phyloP scores from a whole-genome alignment of 2,329 filamentous ascomycete species.

The Aureobasidium subglaciale region DNA sequence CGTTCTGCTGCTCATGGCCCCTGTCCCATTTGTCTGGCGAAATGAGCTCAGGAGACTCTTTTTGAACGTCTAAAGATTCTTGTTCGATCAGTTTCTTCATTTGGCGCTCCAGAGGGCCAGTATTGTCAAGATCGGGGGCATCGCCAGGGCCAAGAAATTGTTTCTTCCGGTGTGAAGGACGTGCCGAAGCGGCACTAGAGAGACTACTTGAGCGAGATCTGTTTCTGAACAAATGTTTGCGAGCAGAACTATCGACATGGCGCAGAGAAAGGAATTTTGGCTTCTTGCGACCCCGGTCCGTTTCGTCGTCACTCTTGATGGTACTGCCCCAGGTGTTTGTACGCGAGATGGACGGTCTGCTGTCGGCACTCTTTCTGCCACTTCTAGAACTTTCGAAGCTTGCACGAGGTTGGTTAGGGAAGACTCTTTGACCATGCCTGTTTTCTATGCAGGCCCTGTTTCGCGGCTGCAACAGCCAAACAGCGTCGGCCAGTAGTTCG shows the following conservation, averaged over 20 bases:
- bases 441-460: slow-evolving; percentile 81
- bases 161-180: slow-evolving; percentile 40
- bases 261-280: slow-evolving; percentile 18
- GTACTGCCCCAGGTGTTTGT: slow-evolving; percentile 9
- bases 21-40: slow-evolving; percentile 37
- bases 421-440: slow-evolving; percentile 66
- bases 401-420: slow-evolving; percentile 35
- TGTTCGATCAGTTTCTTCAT: slow-evolving; percentile 38
- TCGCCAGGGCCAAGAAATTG: slow-evolving; percentile 49
- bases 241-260: slow-evolving; percentile 14
- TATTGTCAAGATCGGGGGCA: slow-evolving; percentile 34
- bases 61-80: slow-evolving; percentile 29
- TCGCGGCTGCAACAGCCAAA: slow-evolving; percentile 77
- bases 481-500: slow-evolving; percentile 80
- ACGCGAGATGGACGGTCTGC: background rate
- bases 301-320: slow-evolving; percentile 9
- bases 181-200: slow-evolving; percentile 29
- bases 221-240: slow-evolving; percentile 14
- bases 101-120: slow-evolving; percentile 40
- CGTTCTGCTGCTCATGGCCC: background rate
- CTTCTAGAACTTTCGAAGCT: slow-evolving; percentile 19
- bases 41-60: slow-evolving; percentile 31
- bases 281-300: slow-evolving; percentile 14
- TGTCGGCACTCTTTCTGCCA: background rate
- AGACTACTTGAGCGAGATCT: slow-evolving; percentile 20